phyloP scores from a whole-genome alignment of 2,329 filamentous ascomycete genomes.

The Paraphoma chrysanthemicola region DNA sequence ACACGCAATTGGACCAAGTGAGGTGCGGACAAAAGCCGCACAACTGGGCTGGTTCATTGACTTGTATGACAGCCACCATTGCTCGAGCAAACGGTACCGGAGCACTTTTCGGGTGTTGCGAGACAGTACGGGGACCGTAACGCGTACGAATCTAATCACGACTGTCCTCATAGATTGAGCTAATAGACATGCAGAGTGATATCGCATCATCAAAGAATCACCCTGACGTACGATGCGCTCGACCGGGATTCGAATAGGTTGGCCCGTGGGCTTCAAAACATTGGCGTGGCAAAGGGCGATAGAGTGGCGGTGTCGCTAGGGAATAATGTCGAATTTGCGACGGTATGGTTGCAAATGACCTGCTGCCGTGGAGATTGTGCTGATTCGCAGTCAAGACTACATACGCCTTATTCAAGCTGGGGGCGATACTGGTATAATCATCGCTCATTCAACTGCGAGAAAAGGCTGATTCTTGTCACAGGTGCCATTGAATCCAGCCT shows the following conservation, averaged over 20 bases:
- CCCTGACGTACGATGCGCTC: slow-evolving; percentile 76
- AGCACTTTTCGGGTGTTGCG: slow-evolving; percentile 74
- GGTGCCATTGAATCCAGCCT: slow-evolving; percentile 91
- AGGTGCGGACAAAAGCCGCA: slow-evolving; percentile 29
- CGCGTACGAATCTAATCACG: slow-evolving; percentile 54
- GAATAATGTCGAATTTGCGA: slow-evolving; percentile 83
- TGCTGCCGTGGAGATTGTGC: neutral
- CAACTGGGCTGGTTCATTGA: slow-evolving; percentile 12
- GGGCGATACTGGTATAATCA: slow-evolving; percentile 78
- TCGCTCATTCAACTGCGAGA: neutral
- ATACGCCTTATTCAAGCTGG: slow-evolving; percentile 92
- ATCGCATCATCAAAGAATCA: slow-evolving; percentile 66
- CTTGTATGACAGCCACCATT: slow-evolving; percentile 64
- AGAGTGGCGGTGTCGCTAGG: slow-evolving; percentile 86
- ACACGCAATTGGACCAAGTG: slow-evolving; percentile 38
- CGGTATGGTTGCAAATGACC: slow-evolving; percentile 55
- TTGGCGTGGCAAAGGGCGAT: slow-evolving; percentile 81
- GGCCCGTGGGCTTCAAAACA: slow-evolving; percentile 71
- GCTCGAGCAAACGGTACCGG: slow-evolving; percentile 71
- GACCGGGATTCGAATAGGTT: slow-evolving; percentile 79
- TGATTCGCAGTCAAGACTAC: slow-evolving; percentile 57
- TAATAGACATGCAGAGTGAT: slow-evolving; percentile 55
- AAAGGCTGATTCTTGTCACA: slow-evolving; percentile 27
- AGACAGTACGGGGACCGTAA: slow-evolving; percentile 68
- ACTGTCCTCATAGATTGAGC: neutral